These are phyloP conservation scores for Dalechampia spathulata DNA, from an alignment of 441 rosid genomes.

Conservation along the genomic window DNA sequence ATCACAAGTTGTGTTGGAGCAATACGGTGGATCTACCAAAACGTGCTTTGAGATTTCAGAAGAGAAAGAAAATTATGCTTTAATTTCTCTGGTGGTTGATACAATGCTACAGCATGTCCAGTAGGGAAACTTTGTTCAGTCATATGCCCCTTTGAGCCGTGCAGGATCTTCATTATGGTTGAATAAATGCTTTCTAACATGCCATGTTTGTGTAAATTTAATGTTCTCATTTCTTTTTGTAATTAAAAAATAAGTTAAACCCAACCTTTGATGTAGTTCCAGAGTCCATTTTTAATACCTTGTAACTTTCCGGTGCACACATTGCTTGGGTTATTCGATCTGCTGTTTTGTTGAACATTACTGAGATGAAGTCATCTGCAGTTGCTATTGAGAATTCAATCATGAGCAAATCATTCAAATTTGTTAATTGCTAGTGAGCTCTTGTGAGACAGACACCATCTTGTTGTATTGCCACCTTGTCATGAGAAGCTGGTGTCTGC, in stretches of 20 bases:
- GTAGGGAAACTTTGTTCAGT: not conserved
- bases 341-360: not conserved
- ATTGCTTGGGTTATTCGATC: not conserved
- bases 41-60: too few relatives aligned
- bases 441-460: not conserved
- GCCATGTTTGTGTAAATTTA: not conserved
- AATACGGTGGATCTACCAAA: too few relatives aligned
- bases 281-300: too few relatives aligned
- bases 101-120: not conserved
- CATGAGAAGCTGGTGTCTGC: not conserved
- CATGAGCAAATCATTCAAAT: not conserved
- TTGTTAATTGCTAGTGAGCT: not conserved
- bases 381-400: not conserved
- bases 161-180: not conserved
- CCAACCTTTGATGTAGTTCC: too few relatives aligned
- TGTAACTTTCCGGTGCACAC: too few relatives aligned
- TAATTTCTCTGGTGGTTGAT: not conserved
- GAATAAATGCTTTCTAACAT: not conserved
- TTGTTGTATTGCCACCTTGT: not conserved
- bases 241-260: not conserved
- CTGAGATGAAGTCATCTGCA: not conserved
- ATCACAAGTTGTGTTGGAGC: too few relatives aligned
- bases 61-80: not conserved
- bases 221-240: not conserved
- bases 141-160: not conserved